Evolutionary conservation across 441 rosid genomes (phyloP).

Genomic region (Erysimum cheiri): DNA sequence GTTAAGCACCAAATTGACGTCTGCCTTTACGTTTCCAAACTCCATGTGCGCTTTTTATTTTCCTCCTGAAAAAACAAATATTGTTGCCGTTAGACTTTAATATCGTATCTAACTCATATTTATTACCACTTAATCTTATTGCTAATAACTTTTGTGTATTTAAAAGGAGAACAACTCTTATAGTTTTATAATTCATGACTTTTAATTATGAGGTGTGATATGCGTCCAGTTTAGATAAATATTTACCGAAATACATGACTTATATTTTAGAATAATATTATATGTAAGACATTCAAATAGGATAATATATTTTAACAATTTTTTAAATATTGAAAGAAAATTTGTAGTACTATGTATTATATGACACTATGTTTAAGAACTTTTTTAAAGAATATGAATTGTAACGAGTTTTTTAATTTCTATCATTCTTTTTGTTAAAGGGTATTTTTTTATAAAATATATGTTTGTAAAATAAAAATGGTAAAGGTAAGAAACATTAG

Average conservation of each 20-base stretch:
- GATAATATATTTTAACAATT: not conserved
- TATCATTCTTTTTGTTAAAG: no score
- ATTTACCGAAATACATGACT: no score
- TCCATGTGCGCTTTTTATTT: slow-evolving; percentile 46
- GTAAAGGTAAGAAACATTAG: not conserved
- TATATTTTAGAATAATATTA: not conserved
- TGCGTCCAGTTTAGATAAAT: no score
- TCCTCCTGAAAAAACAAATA: slow-evolving; percentile 3
- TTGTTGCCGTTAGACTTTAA: slow-evolving; percentile 44
- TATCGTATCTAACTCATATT: slow-evolving; percentile 32
- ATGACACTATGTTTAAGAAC: no score
- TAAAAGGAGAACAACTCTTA: not conserved
- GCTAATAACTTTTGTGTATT: not conserved
- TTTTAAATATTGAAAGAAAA: no score
- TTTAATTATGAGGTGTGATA: no score
- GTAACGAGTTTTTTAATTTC: no score
- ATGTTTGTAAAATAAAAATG: not conserved
- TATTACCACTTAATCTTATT: slow-evolving; percentile 27
- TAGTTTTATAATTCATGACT: not conserved
- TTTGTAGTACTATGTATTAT: no score
- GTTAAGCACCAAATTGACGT: slow-evolving; percentile 45
- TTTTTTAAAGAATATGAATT: no score
- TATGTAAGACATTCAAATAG: not conserved
- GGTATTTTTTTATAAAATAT: no score
- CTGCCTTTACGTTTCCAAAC: slow-evolving; percentile 50